A percentile compares a stretch with the other conserved stretches of the same genome.
Conservation (phyloP, 2,329 filamentous ascomycete genomes). For the Ophiostoma piceae region DNA sequence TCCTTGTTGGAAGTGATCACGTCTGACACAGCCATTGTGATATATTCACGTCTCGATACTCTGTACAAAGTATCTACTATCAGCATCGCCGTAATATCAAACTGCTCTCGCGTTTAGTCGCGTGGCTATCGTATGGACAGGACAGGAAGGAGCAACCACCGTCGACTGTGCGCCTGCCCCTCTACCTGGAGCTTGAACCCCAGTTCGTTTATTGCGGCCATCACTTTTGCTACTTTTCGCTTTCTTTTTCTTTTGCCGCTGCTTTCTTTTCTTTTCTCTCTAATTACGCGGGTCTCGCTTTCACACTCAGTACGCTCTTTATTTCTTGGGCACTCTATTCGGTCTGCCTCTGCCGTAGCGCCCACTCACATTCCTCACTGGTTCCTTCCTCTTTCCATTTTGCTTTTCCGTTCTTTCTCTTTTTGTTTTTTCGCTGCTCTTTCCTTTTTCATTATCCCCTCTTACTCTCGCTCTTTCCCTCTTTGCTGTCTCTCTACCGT, state of each 20-base stretch:
- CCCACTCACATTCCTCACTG: not conserved
- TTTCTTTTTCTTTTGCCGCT: not conserved
- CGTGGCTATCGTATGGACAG: not conserved
- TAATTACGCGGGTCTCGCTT: not conserved
- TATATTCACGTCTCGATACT: not conserved
- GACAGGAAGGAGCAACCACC: not conserved
- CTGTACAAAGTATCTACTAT: not conserved
- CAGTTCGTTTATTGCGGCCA: not conserved
- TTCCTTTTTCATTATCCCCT: not conserved
- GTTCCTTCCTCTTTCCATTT: not conserved
- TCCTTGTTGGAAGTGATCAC: not conserved
- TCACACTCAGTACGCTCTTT: not conserved
- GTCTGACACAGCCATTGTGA: not conserved
- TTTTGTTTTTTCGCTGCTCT: not conserved
- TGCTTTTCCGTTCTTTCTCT: not conserved
- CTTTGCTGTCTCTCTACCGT: not conserved
- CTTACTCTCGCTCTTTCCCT: constrained; percentile 11
- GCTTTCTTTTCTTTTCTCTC: not conserved
- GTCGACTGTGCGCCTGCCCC: not conserved
- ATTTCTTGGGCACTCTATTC: not conserved
- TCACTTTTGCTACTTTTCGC: not conserved
- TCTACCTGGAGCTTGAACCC: not conserved
- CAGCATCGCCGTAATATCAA: not conserved
- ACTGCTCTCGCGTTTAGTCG: not conserved
- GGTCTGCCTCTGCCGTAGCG: not conserved